Evolutionary conservation across 108 stramenopile species (phyloP), one percentile per base, ranked within the genome.

Genomic region (Cylindrotheca closterium): DNA sequence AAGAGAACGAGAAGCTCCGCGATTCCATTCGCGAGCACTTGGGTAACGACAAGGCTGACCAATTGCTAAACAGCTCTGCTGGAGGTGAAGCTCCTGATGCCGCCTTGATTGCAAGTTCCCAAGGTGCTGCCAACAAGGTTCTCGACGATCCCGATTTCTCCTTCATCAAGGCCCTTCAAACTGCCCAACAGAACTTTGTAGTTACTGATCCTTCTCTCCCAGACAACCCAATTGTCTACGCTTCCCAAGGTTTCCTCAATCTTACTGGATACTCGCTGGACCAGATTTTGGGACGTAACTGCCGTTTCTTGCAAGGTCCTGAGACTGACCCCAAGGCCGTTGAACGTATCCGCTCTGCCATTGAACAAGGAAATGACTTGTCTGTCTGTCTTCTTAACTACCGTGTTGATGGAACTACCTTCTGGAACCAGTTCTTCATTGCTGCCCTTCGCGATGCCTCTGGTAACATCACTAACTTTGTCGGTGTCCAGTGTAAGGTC

Each of bases 361-460:
- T 99, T 58, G 94, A 89, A 31, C 81, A 88, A 37, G 96, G 96
- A 2, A 70, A 74, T 12, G 97, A 99, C 52, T 85, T 93, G 66
- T 82, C 79, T 59, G 97, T 98, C 15, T 96, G 94, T 57, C 65
- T 99, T 19, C 75, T 98, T 7, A 99, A 99, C 67, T 99, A 98
- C 66, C 88, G 96, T 63, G 94, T 93, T 8, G 96, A 97, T 73
- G 97, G 98, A 17, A 87, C 85, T 12, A 93, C 96, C 0, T 99
- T 99, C 81, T 99, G 96, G 97, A 97, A 98, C 75, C 96, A 96
- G 71, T 96, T 98, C 70, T 98, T 95, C 75, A 93, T 98, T 60
- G 97, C 95, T 28, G 92, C 95, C 3, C 73, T 98, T 37, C 70
- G 93, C 31, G 96, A 97, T 80, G 92, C 87, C 17, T 71, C 80